A percentile compares a stretch with the other conserved stretches of the same genome.
Conservation (phyloP, 768 basidiomycete species). For the Pleurotus citrinopileatus region DNA sequence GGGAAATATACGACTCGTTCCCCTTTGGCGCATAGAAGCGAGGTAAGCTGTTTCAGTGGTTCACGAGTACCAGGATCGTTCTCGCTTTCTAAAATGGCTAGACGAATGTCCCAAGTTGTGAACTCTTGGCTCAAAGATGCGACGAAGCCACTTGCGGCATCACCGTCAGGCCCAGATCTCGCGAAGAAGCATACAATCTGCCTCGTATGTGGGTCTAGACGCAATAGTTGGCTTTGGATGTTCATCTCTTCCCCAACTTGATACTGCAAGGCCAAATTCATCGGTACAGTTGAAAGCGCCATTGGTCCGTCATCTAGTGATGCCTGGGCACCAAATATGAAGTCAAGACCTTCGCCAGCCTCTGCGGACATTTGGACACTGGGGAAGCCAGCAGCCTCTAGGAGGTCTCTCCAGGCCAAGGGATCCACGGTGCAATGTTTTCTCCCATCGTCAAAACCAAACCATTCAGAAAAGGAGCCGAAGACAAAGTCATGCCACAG, state of each 20-base stretch:
- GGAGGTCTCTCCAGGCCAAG: background rate
- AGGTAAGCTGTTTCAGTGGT: background rate
- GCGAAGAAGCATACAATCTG: background rate
- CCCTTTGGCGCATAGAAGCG: background rate
- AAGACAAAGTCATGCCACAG: background rate
- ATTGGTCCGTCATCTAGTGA: background rate
- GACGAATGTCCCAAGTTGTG: background rate
- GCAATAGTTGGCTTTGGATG: background rate
- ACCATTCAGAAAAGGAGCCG: background rate
- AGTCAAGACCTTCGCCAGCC: background rate
- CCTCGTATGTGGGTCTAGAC: background rate
- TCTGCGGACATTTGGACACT: background rate
- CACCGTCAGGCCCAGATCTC: background rate
- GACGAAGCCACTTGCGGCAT: background rate
- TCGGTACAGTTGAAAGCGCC: background rate
- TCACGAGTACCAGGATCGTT: background rate
- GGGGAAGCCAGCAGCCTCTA: background rate
- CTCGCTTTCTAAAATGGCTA: background rate
- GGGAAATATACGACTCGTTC: background rate
- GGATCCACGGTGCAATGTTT: background rate
- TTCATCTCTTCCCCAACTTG: background rate
- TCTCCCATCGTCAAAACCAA: background rate
- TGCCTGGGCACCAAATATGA: background rate
- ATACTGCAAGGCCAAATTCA: background rate
- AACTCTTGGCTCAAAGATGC: background rate